Evolutionary conservation across 1,284 basidiomycete genomes (phyloP), one percentile per base, ranked within the genome.

Genomic region (Fomitiporia mediterranea): DNA sequence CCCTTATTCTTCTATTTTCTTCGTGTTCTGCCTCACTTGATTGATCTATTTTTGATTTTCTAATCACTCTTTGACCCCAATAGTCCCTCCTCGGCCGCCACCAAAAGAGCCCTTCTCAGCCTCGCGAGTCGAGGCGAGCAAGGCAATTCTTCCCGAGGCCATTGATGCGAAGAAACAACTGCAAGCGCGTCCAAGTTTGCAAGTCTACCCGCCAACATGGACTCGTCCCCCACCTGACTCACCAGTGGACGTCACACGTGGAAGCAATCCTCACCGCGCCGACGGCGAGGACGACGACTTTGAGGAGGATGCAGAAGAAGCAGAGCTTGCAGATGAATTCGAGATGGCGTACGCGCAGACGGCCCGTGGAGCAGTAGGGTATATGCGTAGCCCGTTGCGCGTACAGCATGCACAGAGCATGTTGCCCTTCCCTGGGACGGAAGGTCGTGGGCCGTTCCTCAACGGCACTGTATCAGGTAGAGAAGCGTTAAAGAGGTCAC

Each of bases 381-480:
- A 40, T 39, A 21, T 19, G 13, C 48, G 54, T 15, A 49, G 34
- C 34, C 54, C 54, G 39, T 38, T 49, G 35, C 38, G 57, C 15
- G 25, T 32, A 8, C 53, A 55, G 42, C 57, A 59, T 32, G 32
- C 57, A 42, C 57, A 59, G 42, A 59, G 57, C 25, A 51, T 59
- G 42, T 15, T 59, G 35, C 53, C 53, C n/a, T 51, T 59, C 51
- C 56, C 56, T 21, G 38, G 11, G 19, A 21, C 47, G 30, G 35
- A 32, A 27, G 27, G 27, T 2, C 21, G 28, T 25, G 28, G 4
- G n/a, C 17, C 21, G 38, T 28, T 15, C 37, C 23, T 39, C 35
- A 44, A 17, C 9, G 23, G 39, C 23, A 13, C 19, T 2, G 30
- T 7, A 9, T 25, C 8, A 11, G 25, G 44, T 25, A 28, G 21